Evolutionary conservation across 2,329 filamentous ascomycete species (phyloP), one percentile per base, ranked within the genome.

Genomic region (Trichoderma polysporum): DNA sequence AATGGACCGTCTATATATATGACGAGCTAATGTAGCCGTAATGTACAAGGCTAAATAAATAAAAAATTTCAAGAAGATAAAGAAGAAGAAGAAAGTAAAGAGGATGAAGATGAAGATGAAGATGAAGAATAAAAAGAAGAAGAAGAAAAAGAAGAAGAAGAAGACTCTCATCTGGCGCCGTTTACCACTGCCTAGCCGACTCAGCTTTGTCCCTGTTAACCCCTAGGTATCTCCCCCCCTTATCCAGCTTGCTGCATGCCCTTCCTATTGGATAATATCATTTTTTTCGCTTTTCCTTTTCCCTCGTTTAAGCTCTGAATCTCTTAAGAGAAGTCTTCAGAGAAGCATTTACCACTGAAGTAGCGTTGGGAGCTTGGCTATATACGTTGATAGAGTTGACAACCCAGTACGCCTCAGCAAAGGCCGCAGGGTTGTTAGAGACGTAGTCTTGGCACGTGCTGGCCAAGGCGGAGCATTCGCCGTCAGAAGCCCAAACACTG

Each of bases 321-420:
- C 13, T 29, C 35, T 29, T 56, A 5, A 37, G 19, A 33, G 22
- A 31, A 33, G 35, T 25, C 39, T 17, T 49, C 9, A 27, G 31
- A 17, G 22, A 29, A 29, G n/a, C 29, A 6, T 25, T 50, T 22
- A 17, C 15, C 9, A 8, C 12, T 22, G 49, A 33, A 19, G 54
- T 52, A 35, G 45, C n/a, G 50, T 53, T 47, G 37, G 39, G 31
- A 33, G 33, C 33, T 33, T 73, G 68, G 63, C 73, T 66, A 69
- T 85, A 93, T 15, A 92, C 86, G 78, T 86, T 88, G 74, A 93
- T 81, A 39, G 85, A 88, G 74, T 91, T 91, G 78, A 97, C 85
- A 68, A 86, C 79, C 91, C 92, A 97, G 80, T 90, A 96, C 1
- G 91, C 86, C 27, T 94, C 84, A 22, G 79, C 75, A 76, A 95